These are phyloP conservation scores for Globisporangium paroecandrum DNA, from an alignment of 352 stramenopile species.

Conservation along the genomic window DNA sequence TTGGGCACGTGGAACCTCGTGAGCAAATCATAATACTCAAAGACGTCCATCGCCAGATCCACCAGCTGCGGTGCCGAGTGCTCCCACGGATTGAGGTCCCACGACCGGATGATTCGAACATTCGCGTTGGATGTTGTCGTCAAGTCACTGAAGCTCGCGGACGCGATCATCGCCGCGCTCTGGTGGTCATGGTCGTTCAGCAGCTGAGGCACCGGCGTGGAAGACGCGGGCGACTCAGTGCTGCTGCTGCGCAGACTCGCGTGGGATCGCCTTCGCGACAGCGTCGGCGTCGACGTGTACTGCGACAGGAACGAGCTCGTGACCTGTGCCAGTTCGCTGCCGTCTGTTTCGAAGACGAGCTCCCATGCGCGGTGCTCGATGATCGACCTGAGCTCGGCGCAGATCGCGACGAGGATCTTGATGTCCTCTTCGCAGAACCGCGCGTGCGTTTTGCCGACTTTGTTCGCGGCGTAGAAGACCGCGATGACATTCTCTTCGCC, in stretches of 20 bases:
- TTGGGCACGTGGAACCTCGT: slow-evolving; percentile 48
- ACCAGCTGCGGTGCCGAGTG: slow-evolving; percentile 60
- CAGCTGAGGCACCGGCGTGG: not conserved
- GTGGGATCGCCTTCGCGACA: slow-evolving; percentile 24
- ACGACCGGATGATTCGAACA: slow-evolving; percentile 28
- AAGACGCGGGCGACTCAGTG: slow-evolving; percentile 17
- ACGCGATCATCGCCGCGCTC: slow-evolving; percentile 31
- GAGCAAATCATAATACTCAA: slow-evolving; percentile 63
- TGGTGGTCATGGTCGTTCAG: slow-evolving; percentile 30
- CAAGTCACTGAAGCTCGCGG: slow-evolving; percentile 30
- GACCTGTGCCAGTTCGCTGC: slow-evolving; percentile 41
- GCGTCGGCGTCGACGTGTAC: slow-evolving; percentile 56
- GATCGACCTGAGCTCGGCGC: slow-evolving; percentile 52
- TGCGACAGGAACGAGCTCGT: slow-evolving; percentile 73
- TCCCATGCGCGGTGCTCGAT: slow-evolving; percentile 71
- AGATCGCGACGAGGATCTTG: slow-evolving; percentile 65
- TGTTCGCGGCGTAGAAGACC: slow-evolving; percentile 84
- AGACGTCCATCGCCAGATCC: slow-evolving; percentile 69
- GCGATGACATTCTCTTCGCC: slow-evolving; percentile 55
- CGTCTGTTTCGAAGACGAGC: slow-evolving; percentile 62
- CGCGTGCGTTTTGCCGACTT: slow-evolving; percentile 32
- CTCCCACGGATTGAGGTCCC: slow-evolving; percentile 64
- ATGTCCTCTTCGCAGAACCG: slow-evolving; percentile 64
- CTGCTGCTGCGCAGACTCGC: slow-evolving; percentile 20
- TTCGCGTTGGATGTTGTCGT: not conserved